Percentiles rank a stretch among this genome's conserved stretches.
phyloP scores from a whole-genome alignment of 306 rosid genomes.

The Ochetophila trinervis region DNA sequence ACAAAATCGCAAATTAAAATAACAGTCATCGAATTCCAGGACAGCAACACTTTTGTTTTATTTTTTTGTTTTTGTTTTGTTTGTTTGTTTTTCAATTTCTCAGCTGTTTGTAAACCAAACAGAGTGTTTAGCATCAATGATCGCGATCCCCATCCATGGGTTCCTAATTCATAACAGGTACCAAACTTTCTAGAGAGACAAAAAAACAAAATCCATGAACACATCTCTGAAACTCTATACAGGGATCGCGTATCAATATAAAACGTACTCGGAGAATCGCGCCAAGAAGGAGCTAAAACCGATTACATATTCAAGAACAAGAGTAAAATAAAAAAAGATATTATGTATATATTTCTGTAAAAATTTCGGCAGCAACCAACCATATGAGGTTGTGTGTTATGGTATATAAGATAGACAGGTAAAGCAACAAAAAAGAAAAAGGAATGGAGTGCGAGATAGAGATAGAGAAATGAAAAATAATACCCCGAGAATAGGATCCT shows the following conservation, averaged over 20 bases:
- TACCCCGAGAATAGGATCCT: constrained; percentile 99
- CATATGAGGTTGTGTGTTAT: background rate
- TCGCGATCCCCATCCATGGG: background rate
- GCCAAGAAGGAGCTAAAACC: no score
- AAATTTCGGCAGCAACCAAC: background rate
- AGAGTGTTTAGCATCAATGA: background rate
- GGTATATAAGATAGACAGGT: no score
- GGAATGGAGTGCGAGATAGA: no score
- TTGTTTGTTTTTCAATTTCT: no score
- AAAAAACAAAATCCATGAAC: background rate
- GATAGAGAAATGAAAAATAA: background rate
- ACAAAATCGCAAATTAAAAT: background rate
- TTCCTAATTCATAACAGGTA: background rate
- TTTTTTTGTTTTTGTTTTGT: no score
- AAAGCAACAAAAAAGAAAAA: background rate
- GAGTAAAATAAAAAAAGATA: no score
- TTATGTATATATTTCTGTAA: no score
- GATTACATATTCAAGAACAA: no score
- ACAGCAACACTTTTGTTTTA: background rate
- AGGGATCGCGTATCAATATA: no score
- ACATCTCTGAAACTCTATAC: background rate
- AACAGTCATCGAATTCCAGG: background rate
- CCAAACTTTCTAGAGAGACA: background rate
- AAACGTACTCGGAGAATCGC: no score
- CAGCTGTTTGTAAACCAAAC: no score